phyloP scores from a whole-genome alignment of 2,329 filamentous ascomycete species.

The Aureobasidium sp. region DNA sequence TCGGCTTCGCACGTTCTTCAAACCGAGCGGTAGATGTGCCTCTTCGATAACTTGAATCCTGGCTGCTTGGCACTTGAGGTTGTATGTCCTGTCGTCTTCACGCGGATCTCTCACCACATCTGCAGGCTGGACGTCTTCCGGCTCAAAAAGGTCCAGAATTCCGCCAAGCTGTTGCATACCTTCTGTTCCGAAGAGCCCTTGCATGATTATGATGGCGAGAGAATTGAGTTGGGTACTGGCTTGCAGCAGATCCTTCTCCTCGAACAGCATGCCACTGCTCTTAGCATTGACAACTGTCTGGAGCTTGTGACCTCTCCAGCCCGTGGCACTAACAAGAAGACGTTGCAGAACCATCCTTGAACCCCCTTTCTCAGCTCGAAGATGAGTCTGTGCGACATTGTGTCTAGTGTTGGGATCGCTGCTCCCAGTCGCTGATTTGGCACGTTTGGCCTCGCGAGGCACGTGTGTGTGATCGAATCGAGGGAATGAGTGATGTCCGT shows the following conservation, averaged over 20 bases:
- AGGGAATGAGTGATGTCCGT: not conserved
- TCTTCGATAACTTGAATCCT: constrained; percentile 6
- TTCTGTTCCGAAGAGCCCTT: not conserved
- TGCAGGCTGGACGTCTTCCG: not conserved
- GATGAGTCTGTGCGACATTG: constrained; percentile 5
- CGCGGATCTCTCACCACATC: not conserved
- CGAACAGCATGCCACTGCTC: constrained; percentile 9
- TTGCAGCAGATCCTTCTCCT: constrained; percentile 1
- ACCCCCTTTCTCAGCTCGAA: not conserved
- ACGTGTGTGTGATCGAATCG: not conserved
- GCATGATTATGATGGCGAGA: not conserved
- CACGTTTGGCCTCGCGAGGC: not conserved
- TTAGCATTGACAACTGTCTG: constrained; percentile 1
- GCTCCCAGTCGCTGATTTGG: not conserved
- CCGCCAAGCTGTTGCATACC: not conserved
- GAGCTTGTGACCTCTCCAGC: not conserved
- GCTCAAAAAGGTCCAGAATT: not conserved
- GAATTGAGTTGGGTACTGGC: not conserved
- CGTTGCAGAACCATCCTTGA: constrained; percentile 3
- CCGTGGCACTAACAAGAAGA: not conserved
- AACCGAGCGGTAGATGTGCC: not conserved
- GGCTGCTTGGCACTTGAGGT: not conserved
- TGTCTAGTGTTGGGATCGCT: not conserved
- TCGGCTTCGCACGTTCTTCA: not conserved
- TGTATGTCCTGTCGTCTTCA: constrained; percentile 6